Evolutionary conservation across 352 stramenopile genomes (phyloP), one percentile per base, ranked within the genome.

Genomic region (Phytophthora aleatoria): DNA sequence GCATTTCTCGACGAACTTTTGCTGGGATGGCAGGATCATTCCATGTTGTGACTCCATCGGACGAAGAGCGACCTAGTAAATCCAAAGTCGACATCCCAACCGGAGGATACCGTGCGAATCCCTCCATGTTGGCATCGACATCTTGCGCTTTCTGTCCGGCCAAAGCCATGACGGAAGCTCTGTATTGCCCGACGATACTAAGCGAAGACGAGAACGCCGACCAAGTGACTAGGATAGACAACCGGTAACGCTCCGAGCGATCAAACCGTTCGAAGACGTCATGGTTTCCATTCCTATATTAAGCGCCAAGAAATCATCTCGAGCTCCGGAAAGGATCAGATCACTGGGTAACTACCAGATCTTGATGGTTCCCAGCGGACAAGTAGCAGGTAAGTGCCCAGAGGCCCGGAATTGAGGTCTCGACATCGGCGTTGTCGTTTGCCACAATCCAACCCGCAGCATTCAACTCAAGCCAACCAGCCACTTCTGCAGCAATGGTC

Each of bases 71-170:
- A 66, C 81, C 75, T 61, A 92, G 60, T 30, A 92, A 65, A 27
- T 92, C 83, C 49, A 92, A 72, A 26, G 83, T 89, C 27, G 83
- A 92, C 8, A 83, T 58, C 36, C 61, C 71, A n/a, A 61, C 69
- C 56, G 41, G 53, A 64, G 38, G 57, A 38, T 61, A 61, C 36
- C 47, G 51, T 28, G 57, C 52, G 52, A 74, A 79, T 28, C 35
- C 44, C 41, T 81, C 53, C 26, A 84, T 24, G 9, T 55, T 55
- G 12, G 30, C 26, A n/a, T 58, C 43, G 28, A 20, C 24, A 53
- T 41, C 45, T 45, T 41, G 33, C 33, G 35, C 33, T 30, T 20
- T 45, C 20, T 20, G 20, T 20, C 20, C 20, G 20, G 20, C 20
- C 13, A 20, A 26, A 27, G 15, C 2, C 39, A 45, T 45, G 15